Percentiles rank a stretch among this genome's conserved stretches.
Conservation (phyloP, 208 protist genomes). For the Phytomonas sp. region DNA sequence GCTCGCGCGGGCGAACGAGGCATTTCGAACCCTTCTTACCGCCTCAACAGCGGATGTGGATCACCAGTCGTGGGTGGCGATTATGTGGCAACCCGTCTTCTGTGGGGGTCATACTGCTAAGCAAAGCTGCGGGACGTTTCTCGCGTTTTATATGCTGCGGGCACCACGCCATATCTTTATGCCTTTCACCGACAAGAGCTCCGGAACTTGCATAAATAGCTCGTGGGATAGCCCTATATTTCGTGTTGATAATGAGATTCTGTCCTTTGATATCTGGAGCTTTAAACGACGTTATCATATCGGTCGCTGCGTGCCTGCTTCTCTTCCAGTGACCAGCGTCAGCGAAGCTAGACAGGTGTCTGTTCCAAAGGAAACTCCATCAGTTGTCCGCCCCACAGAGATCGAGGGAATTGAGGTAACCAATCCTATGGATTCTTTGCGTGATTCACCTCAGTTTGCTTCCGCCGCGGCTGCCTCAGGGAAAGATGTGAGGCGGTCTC, state of each 20-base stretch:
- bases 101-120: slow-evolving; percentile 68
- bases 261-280: slow-evolving; percentile 65
- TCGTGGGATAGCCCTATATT: slow-evolving; percentile 62
- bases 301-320: slow-evolving; percentile 17
- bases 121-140: slow-evolving; percentile 76
- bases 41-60: slow-evolving; percentile 64
- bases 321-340: not conserved
- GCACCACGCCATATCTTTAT: slow-evolving; percentile 58
- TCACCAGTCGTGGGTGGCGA: slow-evolving; percentile 79
- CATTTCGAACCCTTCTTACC: slow-evolving; percentile 52
- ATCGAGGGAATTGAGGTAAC: not conserved
- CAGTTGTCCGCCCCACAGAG: not conserved
- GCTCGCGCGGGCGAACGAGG: slow-evolving; percentile 46
- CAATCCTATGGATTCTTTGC: not conserved
- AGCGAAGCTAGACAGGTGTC: not conserved
- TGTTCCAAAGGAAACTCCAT: not conserved
- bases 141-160: slow-evolving; percentile 77
- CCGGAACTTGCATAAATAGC: slow-evolving; percentile 52
- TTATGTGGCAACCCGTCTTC: slow-evolving; percentile 83
- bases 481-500: not conserved
- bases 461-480: not conserved
- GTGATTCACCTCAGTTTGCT: not conserved
- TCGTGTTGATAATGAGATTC: slow-evolving; percentile 42
- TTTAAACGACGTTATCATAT: slow-evolving; percentile 40
- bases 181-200: slow-evolving; percentile 33